Percentiles rank a stretch among this genome's conserved stretches.
phyloP scores from a whole-genome alignment of 2,329 filamentous ascomycete genomes.

The Fusarium odoratissimum region DNA sequence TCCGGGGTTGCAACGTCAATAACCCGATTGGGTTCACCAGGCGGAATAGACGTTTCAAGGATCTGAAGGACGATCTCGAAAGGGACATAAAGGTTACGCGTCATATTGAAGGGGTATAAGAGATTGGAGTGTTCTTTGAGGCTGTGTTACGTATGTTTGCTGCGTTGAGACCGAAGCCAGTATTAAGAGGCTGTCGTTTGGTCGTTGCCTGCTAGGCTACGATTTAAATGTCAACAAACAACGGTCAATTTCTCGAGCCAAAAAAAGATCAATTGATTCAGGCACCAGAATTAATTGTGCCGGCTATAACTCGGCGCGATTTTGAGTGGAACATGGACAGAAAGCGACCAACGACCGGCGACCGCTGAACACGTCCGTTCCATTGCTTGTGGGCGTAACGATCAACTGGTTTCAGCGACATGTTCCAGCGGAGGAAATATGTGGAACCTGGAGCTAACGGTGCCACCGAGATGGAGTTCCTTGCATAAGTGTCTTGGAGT shows the following conservation, averaged over 20 bases:
- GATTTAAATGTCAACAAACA: neutral
- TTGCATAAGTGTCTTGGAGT: too few species aligned
- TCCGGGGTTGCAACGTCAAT: constrained; percentile 7
- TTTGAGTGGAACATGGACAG: neutral
- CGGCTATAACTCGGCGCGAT: neutral
- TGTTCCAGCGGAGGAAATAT: too few species aligned
- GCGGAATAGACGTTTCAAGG: constrained; percentile 11
- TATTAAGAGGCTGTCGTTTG: constrained; percentile 1
- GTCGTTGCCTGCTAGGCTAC: constrained; percentile 22
- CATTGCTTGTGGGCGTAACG: neutral
- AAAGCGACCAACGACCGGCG: too few species aligned
- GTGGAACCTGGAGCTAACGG: neutral
- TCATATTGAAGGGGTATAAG: neutral
- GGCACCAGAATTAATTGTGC: constrained; percentile 4
- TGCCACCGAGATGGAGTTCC: too few species aligned
- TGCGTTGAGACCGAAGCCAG: neutral
- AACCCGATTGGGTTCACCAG: constrained; percentile 12
- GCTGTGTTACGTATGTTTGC: neutral
- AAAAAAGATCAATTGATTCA: neutral
- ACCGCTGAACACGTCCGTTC: neutral
- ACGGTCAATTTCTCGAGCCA: too few species aligned
- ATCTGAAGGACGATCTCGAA: constrained; percentile 30
- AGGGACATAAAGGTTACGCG: constrained; percentile 1
- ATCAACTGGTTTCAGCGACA: neutral
- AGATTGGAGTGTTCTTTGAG: neutral